Evolutionary conservation across 352 stramenopile genomes (phyloP), one percentile per base, ranked within the genome.

Genomic region (Phytophthora parvispora): DNA sequence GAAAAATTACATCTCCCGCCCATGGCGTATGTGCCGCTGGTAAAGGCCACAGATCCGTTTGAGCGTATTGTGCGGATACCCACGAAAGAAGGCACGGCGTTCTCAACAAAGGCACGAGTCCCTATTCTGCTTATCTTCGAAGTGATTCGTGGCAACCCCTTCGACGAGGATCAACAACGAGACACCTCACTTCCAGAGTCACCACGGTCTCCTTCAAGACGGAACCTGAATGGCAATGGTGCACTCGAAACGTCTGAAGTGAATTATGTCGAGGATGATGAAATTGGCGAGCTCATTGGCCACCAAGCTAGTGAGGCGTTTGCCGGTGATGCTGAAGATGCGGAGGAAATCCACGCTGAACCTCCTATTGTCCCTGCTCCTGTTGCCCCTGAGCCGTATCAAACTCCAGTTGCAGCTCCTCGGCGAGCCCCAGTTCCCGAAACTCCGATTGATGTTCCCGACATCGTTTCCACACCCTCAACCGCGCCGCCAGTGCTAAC

Each of bases 51-150:
- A 1, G 91, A 97, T 59, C 89, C 91, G 24, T 96, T 96, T 60
- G 90, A 97, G 66, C 89, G 89, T 12, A 95, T 97, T 31, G 82
- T 95, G 32, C 83, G 84, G 25, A 94, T 97, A 60, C 89, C 89
- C 6, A 86, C 82, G 2, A 94, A 93, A 38, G 90, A 97, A 87
- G 90, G 90, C 34, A 96, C 90, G 2, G 90, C 87, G 0, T 97
- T 97, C 52, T 96, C 88, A 13, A 97, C 90, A 9, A 96, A 97
- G 56, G 87, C 87, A 18, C 88, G 90, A 22, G 90, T 95, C 25
- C 90, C 89, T 25, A 95, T 95, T 64, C 81, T 97, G 80, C 67
- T 97, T 40, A 94, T 96, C 25, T 97, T 97, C 56, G 90, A 97
- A 64, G 90, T 97, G 22, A 92, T 95, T 52, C 90, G 86, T 48